These are phyloP conservation scores for Cladochytrium replicatum DNA, from an alignment of 192 early-diverging fungal species.

Conservation along the genomic window DNA sequence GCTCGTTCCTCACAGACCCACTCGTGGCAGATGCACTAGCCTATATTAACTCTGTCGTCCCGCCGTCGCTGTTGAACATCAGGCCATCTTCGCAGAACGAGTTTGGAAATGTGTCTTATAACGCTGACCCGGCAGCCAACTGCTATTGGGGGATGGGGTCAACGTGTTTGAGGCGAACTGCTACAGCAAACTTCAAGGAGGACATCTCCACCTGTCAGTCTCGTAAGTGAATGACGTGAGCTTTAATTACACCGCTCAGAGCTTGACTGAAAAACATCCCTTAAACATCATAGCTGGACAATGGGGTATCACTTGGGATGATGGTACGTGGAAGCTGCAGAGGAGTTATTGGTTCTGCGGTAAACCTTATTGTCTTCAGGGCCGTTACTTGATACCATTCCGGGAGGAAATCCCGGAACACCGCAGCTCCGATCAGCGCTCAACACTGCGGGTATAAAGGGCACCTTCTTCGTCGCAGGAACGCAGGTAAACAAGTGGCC, in stretches of 20 bases:
- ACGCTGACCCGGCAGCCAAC: slow-evolving; percentile 1
- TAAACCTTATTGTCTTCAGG: too few species aligned
- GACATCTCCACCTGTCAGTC: slow-evolving; percentile 16
- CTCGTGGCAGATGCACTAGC: slow-evolving; percentile 17
- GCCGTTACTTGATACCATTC: too few species aligned
- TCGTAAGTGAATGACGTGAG: too few species aligned
- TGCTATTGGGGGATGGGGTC: slow-evolving; percentile 22
- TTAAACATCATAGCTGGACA: slow-evolving; percentile 21
- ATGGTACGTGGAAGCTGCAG: too few species aligned
- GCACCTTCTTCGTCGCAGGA: slow-evolving; percentile 32
- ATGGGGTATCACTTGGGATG: slow-evolving; percentile 3
- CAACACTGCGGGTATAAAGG: too few species aligned
- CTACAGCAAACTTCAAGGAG: slow-evolving; percentile 11
- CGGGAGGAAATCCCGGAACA: not conserved
- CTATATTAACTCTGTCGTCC: slow-evolving; percentile 12
- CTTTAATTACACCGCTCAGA: too few species aligned
- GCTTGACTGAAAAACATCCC: slow-evolving; percentile 1
- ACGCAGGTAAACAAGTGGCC: slow-evolving; percentile 25
- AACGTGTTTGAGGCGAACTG: slow-evolving; percentile 4
- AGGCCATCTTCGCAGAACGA: slow-evolving; percentile 5
- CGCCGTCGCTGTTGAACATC: slow-evolving; percentile 11
- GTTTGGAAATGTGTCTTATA: not conserved
- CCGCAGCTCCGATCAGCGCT: not conserved
- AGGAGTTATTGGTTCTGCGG: too few species aligned
- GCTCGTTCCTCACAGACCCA: slow-evolving; percentile 8